Evolutionary conservation across 2,329 filamentous ascomycete genomes (phyloP).

Genomic region (Mycosphaerella sp.): DNA sequence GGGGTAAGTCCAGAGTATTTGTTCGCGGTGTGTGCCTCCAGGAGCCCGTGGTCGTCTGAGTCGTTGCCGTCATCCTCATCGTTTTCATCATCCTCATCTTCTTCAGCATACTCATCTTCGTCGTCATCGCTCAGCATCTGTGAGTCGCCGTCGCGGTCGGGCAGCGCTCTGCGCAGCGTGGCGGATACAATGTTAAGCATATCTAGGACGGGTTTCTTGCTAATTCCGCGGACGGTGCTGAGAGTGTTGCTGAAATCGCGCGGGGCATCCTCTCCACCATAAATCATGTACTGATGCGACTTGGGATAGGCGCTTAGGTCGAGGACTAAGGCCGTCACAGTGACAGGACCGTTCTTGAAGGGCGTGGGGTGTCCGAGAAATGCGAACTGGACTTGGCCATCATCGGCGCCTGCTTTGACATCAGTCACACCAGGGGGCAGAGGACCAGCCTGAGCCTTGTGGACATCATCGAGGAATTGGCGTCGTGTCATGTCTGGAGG

Average conservation of each 20-base stretch:
- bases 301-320: constrained; percentile 58
- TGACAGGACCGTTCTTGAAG: constrained; percentile 26
- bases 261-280: constrained; percentile 46
- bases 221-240: constrained; percentile 40
- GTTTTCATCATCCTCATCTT: constrained; percentile 38
- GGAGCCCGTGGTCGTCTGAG: constrained; percentile 19
- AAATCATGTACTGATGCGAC: constrained; percentile 53
- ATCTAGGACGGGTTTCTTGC: constrained; percentile 44
- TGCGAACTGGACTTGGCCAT: constrained; percentile 64
- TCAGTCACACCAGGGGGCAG: constrained; percentile 47
- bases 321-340: constrained; percentile 37
- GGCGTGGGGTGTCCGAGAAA: constrained; percentile 34
- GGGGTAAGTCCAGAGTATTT: no score
- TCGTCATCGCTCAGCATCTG: constrained; percentile 35
- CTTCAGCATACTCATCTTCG: constrained; percentile 34
- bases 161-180: constrained; percentile 31
- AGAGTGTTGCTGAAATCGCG: constrained; percentile 41
- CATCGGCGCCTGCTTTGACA: constrained; percentile 59
- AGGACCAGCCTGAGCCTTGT: constrained; percentile 35
- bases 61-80: constrained; percentile 30
- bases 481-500: constrained; percentile 55
- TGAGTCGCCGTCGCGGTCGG: constrained; percentile 39
- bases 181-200: constrained; percentile 45
- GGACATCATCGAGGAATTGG: constrained; percentile 58
- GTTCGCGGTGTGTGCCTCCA: neutral